These are phyloP conservation scores for Eimeria falciformis DNA, from an alignment of 169 alveolate species.

Conservation along the genomic window DNA sequence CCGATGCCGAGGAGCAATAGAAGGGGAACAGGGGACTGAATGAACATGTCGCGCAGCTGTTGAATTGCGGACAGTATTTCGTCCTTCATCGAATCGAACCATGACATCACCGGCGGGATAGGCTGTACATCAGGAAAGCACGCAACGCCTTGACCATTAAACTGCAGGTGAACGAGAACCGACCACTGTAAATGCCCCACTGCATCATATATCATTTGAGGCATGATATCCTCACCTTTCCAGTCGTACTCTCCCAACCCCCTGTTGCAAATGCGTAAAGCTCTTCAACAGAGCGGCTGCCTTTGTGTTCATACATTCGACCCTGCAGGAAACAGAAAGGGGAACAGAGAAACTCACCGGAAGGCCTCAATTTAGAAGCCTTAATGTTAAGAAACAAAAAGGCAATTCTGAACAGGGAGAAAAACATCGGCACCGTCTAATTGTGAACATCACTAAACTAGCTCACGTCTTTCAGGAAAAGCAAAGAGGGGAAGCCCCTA, in stretches of 20 bases:
- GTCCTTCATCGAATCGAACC: conserved; percentile 65
- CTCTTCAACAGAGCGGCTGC: conserved; percentile 77
- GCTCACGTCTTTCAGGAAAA: conserved; percentile 90
- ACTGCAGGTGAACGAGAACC: neutral
- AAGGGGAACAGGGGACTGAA: conserved; percentile 70
- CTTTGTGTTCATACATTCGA: conserved; percentile 88
- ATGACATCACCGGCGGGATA: conserved; percentile 70
- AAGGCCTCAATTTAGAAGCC: neutral
- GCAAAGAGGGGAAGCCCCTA: conserved; percentile 97
- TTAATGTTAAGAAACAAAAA: too few species aligned
- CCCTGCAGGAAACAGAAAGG: conserved; percentile 77
- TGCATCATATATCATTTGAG: neutral
- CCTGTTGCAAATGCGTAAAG: conserved; percentile 76
- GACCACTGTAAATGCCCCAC: neutral
- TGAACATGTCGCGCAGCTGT: conserved; percentile 71
- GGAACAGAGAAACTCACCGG: neutral
- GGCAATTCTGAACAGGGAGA: neutral
- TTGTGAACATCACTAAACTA: neutral
- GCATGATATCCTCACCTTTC: conserved; percentile 33
- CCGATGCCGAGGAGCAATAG: conserved; percentile 63
- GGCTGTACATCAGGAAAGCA: conserved; percentile 34
- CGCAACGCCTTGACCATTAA: neutral
- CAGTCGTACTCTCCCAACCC: conserved; percentile 61
- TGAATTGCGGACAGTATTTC: conserved; percentile 66
- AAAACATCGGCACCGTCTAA: too few species aligned